These are phyloP conservation scores for Rhodotorula sp. DNA, from an alignment of 1,284 basidiomycete species.

Conservation along the genomic window DNA sequence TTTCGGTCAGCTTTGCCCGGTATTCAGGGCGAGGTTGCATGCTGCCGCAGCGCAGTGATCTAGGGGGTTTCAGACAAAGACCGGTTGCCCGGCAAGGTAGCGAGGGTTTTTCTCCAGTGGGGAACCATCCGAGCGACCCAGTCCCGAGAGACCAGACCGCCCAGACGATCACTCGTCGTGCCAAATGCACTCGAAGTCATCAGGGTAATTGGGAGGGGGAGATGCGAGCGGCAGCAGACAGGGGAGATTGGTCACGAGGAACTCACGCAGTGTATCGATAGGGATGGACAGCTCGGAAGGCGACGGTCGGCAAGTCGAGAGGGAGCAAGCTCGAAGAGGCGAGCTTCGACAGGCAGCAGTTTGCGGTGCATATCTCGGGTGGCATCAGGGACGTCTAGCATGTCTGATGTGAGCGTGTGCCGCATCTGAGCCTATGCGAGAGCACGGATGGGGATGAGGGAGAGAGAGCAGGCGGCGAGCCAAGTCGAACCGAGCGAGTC, in stretches of 20 bases:
- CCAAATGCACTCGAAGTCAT: constrained; percentile 35
- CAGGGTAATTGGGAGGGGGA: constrained; percentile 5
- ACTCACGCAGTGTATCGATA: no score
- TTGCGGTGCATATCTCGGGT: no score
- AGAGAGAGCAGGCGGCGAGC: no score
- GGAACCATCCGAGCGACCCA: constrained; percentile 8
- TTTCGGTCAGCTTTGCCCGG: background rate
- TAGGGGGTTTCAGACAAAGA: constrained; percentile 19
- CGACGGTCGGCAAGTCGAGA: no score
- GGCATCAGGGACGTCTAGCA: no score
- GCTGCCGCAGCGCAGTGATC: background rate
- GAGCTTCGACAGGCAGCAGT: no score
- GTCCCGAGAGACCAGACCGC: constrained; percentile 4
- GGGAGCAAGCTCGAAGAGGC: no score
- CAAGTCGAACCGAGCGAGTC: no score
- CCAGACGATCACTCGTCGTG: constrained; percentile 14
- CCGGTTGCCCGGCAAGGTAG: constrained; percentile 33
- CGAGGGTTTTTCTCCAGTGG: constrained; percentile 31
- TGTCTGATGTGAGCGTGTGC: no score
- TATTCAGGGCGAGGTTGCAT: background rate
- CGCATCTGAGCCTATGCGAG: no score
- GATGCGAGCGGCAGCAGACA: background rate
- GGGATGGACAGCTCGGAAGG: no score
- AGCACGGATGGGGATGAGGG: no score
- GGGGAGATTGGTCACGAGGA: background rate